Evolutionary conservation across 192 early-diverging fungal genomes (phyloP).

Genomic region (Linderina pennispora): DNA sequence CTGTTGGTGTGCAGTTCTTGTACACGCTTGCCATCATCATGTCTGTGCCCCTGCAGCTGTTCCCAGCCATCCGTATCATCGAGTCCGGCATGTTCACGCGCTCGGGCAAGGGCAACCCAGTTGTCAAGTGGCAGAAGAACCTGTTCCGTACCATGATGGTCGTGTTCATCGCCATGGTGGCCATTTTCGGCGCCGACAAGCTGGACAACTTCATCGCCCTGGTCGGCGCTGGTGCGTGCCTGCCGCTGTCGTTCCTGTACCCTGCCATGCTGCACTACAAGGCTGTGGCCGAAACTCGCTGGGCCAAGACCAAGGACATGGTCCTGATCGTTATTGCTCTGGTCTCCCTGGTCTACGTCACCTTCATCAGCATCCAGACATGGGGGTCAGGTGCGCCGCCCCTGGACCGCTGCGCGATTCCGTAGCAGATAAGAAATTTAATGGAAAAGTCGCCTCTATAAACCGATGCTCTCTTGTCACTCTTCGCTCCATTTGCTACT

Average conservation of each 20-base stretch:
- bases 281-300: constrained; percentile 49
- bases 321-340: constrained; percentile 61
- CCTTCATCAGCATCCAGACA: constrained; percentile 60
- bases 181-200: constrained; percentile 68
- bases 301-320: constrained; percentile 51
- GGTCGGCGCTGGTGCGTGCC: constrained; percentile 71
- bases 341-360: constrained; percentile 73
- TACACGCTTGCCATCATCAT: constrained; percentile 92
- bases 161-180: constrained; percentile 60
- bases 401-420: constrained; percentile 19
- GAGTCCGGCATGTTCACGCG: constrained; percentile 79
- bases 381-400: constrained; percentile 38
- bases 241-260: constrained; percentile 77
- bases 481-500: constrained; percentile 31
- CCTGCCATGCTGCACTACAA: constrained; percentile 79
- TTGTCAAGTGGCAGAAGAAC: constrained; percentile 88
- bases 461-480: constrained; percentile 4
- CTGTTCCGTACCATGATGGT: constrained; percentile 66
- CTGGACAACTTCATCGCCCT: constrained; percentile 81
- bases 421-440: not conserved
- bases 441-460: too few relatives aligned
- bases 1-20: constrained; percentile 68
- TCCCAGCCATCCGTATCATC: constrained; percentile 90
- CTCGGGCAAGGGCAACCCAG: constrained; percentile 70
- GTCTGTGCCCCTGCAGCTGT: constrained; percentile 87